phyloP scores from a whole-genome alignment of 202 grass and related monocot genomes.

The Setaria viridis region DNA sequence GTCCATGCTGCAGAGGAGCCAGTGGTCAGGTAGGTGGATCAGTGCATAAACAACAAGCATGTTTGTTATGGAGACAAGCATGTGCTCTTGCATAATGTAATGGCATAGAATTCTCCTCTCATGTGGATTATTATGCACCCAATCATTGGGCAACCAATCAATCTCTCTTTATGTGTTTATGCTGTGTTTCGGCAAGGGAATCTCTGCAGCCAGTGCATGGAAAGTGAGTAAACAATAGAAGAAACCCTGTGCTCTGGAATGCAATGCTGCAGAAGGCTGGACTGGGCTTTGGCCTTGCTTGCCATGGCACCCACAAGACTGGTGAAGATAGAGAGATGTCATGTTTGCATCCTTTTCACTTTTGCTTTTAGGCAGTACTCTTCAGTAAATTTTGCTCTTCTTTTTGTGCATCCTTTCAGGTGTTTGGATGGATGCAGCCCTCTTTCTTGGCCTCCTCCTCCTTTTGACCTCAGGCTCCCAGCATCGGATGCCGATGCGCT shows the following conservation, averaged over 20 bases:
- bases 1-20: constrained; percentile 18
- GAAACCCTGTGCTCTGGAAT: constrained; percentile 22
- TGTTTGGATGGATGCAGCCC: constrained; percentile 52
- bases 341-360: constrained; percentile 47
- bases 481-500: constrained; percentile 69
- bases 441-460: constrained; percentile 34
- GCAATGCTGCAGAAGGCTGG: constrained; percentile 20
- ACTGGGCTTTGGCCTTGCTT: not conserved
- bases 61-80: constrained; percentile 35
- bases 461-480: constrained; percentile 40
- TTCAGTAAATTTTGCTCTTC: constrained; percentile 55
- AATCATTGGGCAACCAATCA: constrained; percentile 62
- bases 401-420: constrained; percentile 62
- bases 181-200: constrained; percentile 34
- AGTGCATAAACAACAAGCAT: constrained; percentile 31
- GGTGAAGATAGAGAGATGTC: constrained; percentile 33
- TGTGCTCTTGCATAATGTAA: constrained; percentile 56
- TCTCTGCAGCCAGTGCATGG: constrained; percentile 41
- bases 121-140: constrained; percentile 52
- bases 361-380: constrained; percentile 59
- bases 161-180: constrained; percentile 34
- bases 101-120: constrained; percentile 46
- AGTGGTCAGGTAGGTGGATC: constrained; percentile 31
- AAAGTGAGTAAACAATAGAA: constrained; percentile 47
- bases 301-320: constrained; percentile 7